Percentiles rank a stretch among this genome's conserved stretches.
Conservation (phyloP, 139 green algal genomes). For the Chlamydomonas incerta region DNA sequence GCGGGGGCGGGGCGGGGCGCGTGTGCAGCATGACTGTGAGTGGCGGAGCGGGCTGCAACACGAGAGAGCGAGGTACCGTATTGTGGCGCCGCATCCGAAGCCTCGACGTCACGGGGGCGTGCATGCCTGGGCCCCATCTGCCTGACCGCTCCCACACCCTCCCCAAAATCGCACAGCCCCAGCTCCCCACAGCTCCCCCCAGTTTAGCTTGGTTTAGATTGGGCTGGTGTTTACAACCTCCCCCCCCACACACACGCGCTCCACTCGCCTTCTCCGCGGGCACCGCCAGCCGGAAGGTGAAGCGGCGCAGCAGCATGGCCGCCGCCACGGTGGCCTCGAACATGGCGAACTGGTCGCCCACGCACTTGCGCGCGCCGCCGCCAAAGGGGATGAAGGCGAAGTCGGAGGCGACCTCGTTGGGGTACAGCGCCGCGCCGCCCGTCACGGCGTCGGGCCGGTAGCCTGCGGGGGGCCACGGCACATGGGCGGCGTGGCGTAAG, state of each 20-base stretch:
- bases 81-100: neutral
- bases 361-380: slow-evolving; percentile 94
- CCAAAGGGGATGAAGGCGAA: slow-evolving; percentile 99
- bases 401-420: slow-evolving; percentile 95
- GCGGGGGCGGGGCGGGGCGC: neutral
- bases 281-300: slow-evolving; percentile 68
- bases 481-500: neutral
- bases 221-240: too few species aligned
- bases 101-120: too few species aligned
- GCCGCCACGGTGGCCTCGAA: slow-evolving; percentile 87
- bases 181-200: neutral
- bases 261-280: slow-evolving; percentile 46
- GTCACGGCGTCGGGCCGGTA: slow-evolving; percentile 76
- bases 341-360: slow-evolving; percentile 99
- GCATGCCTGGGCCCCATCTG: too few species aligned
- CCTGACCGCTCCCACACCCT: too few species aligned
- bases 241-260: too few species aligned
- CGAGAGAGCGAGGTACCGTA: neutral
- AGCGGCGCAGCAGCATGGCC: slow-evolving; percentile 89
- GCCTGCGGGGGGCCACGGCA: slow-evolving; percentile 27
- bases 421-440: slow-evolving; percentile 79
- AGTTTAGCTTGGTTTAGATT: too few species aligned
- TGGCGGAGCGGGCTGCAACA: neutral
- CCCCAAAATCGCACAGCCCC: neutral
- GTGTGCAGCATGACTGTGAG: neutral